Evolutionary conservation across 768 basidiomycete species (phyloP).

Genomic region (Suillus variegatus): DNA sequence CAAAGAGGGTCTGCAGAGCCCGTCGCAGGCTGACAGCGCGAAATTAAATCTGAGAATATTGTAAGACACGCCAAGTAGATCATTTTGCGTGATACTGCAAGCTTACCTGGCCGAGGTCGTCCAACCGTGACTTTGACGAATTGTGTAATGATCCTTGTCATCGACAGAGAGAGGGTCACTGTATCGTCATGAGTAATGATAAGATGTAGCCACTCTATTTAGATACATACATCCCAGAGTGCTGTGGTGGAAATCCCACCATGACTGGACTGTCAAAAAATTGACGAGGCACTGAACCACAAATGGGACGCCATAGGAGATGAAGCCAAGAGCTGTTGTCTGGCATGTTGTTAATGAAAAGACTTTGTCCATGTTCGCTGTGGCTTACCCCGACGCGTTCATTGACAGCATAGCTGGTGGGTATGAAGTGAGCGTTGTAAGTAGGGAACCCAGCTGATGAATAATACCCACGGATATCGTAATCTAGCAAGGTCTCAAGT

Average conservation of each 20-base stretch:
- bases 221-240: slow-evolving; percentile 28
- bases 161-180: slow-evolving; percentile 71
- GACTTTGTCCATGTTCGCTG: not conserved
- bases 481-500: slow-evolving; percentile 29
- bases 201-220: not conserved
- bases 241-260: slow-evolving; percentile 88
- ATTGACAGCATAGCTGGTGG: slow-evolving; percentile 57
- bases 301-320: slow-evolving; percentile 57
- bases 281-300: slow-evolving; percentile 69
- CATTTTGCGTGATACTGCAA: too few species aligned
- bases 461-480: slow-evolving; percentile 37
- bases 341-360: slow-evolving; percentile 8
- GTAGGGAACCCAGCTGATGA: not conserved
- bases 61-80: not conserved
- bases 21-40: slow-evolving; percentile 59
- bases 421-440: not conserved
- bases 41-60: slow-evolving; percentile 23
- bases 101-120: slow-evolving; percentile 78
- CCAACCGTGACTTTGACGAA: slow-evolving; percentile 84
- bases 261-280: slow-evolving; percentile 67
- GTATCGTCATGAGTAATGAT: slow-evolving; percentile 9
- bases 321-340: slow-evolving; percentile 45
- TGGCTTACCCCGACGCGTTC: slow-evolving; percentile 62
- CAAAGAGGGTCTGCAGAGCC: slow-evolving; percentile 68
- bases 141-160: slow-evolving; percentile 81